phyloP scores from a whole-genome alignment of 2,329 filamentous ascomycete genomes.

The Aspergillus proliferans region DNA sequence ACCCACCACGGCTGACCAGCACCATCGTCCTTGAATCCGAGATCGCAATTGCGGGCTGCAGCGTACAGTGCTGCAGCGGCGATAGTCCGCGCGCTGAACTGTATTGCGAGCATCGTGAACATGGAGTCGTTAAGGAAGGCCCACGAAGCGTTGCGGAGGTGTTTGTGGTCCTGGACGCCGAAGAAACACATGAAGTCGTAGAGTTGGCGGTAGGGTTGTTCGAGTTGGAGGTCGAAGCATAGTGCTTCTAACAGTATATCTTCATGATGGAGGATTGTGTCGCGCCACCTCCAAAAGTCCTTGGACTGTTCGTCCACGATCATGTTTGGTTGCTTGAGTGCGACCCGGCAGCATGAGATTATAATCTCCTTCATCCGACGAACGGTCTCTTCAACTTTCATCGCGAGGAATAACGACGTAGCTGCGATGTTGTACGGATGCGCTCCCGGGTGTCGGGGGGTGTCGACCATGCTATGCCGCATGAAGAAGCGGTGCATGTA shows the following conservation, averaged over 20 bases:
- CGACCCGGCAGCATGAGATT: constrained; percentile 85
- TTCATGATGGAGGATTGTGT: constrained; percentile 87
- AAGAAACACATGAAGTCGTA: constrained; percentile 74
- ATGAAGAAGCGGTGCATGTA: constrained; percentile 97
- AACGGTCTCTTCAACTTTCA: constrained; percentile 95
- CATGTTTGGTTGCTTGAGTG: constrained; percentile 86
- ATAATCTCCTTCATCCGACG: constrained; percentile 94
- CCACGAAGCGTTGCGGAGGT: constrained; percentile 80
- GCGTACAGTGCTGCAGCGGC: constrained; percentile 84
- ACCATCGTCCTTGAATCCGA: constrained; percentile 68
- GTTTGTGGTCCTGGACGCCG: constrained; percentile 70
- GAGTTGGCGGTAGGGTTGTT: constrained; percentile 78
- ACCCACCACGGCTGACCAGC: constrained; percentile 83
- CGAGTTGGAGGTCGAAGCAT: constrained; percentile 88
- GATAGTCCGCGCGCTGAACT: constrained; percentile 72
- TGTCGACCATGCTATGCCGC: constrained; percentile 72
- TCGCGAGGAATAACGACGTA: constrained; percentile 85
- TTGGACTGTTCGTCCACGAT: constrained; percentile 95
- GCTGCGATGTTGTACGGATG: constrained; percentile 94
- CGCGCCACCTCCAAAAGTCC: constrained; percentile 96
- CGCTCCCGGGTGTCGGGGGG: constrained; percentile 62
- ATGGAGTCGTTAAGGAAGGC: constrained; percentile 88
- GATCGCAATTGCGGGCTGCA: constrained; percentile 66
- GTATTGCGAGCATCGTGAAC: constrained; percentile 74
- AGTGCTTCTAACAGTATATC: constrained; percentile 85